phyloP scores from a whole-genome alignment of 2,329 filamentous ascomycete genomes.

The Aspergillus sp. region DNA sequence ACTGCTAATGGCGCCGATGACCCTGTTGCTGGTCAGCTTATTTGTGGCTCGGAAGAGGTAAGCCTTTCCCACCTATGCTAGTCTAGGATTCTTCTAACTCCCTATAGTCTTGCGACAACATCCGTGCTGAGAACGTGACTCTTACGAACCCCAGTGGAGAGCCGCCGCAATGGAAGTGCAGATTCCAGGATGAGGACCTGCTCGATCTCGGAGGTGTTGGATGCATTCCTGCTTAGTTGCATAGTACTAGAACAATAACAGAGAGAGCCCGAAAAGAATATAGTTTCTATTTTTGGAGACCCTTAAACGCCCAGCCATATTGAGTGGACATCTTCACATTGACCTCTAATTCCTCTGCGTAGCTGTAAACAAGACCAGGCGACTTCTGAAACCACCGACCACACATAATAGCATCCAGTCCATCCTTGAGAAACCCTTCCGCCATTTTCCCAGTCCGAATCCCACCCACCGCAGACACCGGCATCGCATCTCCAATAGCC shows the following conservation, averaged over 20 bases:
- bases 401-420: not conserved
- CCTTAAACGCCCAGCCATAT: not conserved
- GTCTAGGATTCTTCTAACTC: not conserved
- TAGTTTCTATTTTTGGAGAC: not conserved
- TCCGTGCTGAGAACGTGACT: conserved; percentile 7
- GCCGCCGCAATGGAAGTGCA: conserved; percentile 1
- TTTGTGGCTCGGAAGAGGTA: conserved; percentile 3
- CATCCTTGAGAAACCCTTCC: not conserved
- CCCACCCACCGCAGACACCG: conserved; percentile 28
- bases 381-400: not conserved
- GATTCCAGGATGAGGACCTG: conserved; percentile 3
- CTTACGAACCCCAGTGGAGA: conserved; percentile 1
- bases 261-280: not conserved
- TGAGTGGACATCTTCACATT: not conserved
- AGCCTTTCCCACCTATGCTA: not conserved
- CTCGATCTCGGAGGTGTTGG: not conserved
- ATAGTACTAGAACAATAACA: too few species aligned
- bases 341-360: not conserved
- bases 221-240: not conserved
- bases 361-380: not conserved
- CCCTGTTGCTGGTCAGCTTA: conserved; percentile 5
- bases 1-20: not conserved
- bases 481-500: conserved; percentile 24
- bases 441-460: not conserved
- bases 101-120: conserved; percentile 4